Evolutionary conservation across 73 alveolate species (phyloP).

Genomic region (Paramecium sonneborni): DNA sequence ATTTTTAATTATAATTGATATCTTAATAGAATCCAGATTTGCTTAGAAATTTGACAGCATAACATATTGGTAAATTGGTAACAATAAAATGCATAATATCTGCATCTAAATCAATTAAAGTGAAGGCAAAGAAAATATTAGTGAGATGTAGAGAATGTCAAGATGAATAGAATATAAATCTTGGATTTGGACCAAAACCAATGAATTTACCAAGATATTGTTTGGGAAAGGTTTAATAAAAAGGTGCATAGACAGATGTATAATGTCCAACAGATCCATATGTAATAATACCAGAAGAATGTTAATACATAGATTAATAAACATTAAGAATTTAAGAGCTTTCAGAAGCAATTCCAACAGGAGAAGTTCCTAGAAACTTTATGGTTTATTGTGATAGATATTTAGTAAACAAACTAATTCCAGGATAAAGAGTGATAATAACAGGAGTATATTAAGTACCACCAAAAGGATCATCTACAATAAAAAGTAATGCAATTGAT

Average conservation of each 20-base stretch:
- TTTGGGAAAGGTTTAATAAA: neutral
- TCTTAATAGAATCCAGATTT: constrained; percentile 31
- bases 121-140: neutral
- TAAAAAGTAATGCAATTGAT: constrained; percentile 55
- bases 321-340: constrained; percentile 96
- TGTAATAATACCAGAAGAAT: constrained; percentile 86
- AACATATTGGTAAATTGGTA: neutral
- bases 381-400: constrained; percentile 90
- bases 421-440: constrained; percentile 97
- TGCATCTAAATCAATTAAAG: constrained; percentile 27
- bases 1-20: neutral
- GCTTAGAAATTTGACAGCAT: neutral
- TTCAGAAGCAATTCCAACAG: constrained; percentile 98
- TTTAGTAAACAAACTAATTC: constrained; percentile 92
- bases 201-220: constrained; percentile 34
- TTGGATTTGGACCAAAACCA: constrained; percentile 14
- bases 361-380: constrained; percentile 99
- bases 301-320: constrained; percentile 92
- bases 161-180: neutral
- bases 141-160: constrained; percentile 27
- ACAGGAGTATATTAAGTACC: constrained; percentile 91
- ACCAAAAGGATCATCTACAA: constrained; percentile 74
- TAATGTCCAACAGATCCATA: constrained; percentile 95
- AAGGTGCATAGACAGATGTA: neutral
- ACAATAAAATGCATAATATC: constrained; percentile 26